Percentiles rank a stretch among this genome's conserved stretches.
These are phyloP conservation scores for Volvox africanus DNA, from an alignment of 139 green algal genomes.

Conservation along the genomic window DNA sequence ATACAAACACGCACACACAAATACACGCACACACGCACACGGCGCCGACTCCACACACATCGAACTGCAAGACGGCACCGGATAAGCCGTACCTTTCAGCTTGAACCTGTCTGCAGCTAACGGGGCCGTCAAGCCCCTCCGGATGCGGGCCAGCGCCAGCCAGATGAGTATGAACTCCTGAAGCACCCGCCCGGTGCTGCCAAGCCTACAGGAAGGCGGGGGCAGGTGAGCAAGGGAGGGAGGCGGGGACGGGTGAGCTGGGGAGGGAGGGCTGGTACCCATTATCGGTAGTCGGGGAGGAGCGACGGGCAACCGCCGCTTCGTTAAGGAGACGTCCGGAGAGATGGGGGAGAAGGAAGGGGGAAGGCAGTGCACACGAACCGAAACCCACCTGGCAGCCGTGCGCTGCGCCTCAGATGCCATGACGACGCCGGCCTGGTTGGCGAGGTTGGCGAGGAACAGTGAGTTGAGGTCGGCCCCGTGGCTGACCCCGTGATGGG, in stretches of 20 bases:
- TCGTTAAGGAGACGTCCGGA: no score
- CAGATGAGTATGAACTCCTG: constrained; percentile 20
- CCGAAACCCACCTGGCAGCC: neutral
- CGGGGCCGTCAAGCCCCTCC: neutral
- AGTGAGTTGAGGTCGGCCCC: neutral
- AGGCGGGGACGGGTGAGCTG: neutral
- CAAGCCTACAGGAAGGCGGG: neutral
- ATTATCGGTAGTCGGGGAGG: neutral
- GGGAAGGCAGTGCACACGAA: no score
- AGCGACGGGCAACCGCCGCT: neutral
- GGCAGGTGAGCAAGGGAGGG: neutral
- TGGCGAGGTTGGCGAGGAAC: constrained; percentile 41
- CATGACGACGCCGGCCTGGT: constrained; percentile 42
- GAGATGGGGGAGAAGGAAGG: no score
- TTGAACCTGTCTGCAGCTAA: neutral
- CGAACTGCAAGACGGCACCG: no score
- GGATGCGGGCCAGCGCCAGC: neutral
- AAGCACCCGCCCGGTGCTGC: constrained; percentile 11
- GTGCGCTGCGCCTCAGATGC: neutral
- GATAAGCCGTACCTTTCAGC: constrained; percentile 39
- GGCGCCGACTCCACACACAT: no score
- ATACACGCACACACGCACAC: no score
- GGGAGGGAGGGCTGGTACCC: neutral
- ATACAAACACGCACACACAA: no score
- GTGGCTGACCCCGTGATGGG: neutral